A percentile compares a stretch with the other conserved stretches of the same genome.
Evolutionary conservation across 805 yeast species (phyloP).

Genomic region (Isabelozyma rhagii): DNA sequence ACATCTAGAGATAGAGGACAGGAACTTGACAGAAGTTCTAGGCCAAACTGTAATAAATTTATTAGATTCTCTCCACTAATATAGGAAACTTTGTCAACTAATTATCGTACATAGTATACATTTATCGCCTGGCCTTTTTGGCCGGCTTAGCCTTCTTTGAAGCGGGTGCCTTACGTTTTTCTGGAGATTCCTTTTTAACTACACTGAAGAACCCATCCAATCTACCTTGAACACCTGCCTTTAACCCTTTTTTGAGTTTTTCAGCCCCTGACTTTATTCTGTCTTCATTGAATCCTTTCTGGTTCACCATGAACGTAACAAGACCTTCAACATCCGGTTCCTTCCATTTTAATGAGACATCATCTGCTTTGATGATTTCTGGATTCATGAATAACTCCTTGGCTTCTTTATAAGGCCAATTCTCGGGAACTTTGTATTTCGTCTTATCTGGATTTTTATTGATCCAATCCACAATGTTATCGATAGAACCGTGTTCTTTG

Average conservation of each 20-base stretch:
- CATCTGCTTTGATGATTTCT: conserved; percentile 63
- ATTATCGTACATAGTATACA: not conserved
- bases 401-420: conserved; percentile 91
- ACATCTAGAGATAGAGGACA: too few species aligned
- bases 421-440: conserved; percentile 84
- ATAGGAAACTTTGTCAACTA: too few species aligned
- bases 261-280: conserved; percentile 85
- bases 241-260: conserved; percentile 77
- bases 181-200: conserved; percentile 45
- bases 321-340: conserved; percentile 87
- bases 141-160: conserved; percentile 26
- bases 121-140: conserved; percentile 5
- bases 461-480: conserved; percentile 67
- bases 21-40: too few species aligned
- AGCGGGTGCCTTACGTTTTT: conserved; percentile 30
- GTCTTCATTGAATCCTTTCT: conserved; percentile 92
- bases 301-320: conserved; percentile 74
- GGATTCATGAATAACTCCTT: conserved; percentile 80
- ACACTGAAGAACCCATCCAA: conserved; percentile 88
- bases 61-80: too few species aligned
- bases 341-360: conserved; percentile 74
- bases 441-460: conserved; percentile 50
- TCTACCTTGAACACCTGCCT: conserved; percentile 85
- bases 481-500: conserved; percentile 79
- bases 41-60: too few species aligned